Percentiles rank a stretch among this genome's conserved stretches.
phyloP scores from a whole-genome alignment of 148 eudicot species.

The Agrostemma githago region DNA sequence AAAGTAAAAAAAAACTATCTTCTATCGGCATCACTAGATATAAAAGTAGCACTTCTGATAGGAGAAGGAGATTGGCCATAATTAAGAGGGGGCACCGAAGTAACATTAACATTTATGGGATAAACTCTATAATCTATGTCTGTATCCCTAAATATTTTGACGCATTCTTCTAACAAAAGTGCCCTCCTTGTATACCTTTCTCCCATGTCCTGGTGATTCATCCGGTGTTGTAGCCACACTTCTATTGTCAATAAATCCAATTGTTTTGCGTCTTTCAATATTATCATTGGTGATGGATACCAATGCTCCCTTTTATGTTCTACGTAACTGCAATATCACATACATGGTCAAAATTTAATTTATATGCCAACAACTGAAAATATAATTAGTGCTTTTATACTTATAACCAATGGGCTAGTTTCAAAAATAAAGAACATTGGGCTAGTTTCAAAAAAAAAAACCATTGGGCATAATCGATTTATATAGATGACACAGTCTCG shows the following conservation, averaged over 20 bases:
- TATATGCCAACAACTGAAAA: too few relatives aligned
- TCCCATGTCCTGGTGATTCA: slow-evolving; percentile 69
- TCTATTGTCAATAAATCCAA: slow-evolving; percentile 38
- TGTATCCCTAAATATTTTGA: slow-evolving; percentile 49
- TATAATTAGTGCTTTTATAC: too few relatives aligned
- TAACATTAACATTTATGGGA: slow-evolving; percentile 47
- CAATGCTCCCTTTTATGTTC: slow-evolving; percentile 70
- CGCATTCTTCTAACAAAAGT: slow-evolving; percentile 54
- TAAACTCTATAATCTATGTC: slow-evolving; percentile 55
- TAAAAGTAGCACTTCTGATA: slow-evolving; percentile 20
- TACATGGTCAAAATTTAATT: neutral
- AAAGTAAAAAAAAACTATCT: neutral
- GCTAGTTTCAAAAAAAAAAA: too few relatives aligned
- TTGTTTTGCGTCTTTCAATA: slow-evolving; percentile 43
- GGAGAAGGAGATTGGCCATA: slow-evolving; percentile 29
- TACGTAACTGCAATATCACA: slow-evolving; percentile 38
- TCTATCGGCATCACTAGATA: neutral
- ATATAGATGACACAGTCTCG: neutral
- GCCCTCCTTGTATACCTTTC: slow-evolving; percentile 53
- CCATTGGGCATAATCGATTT: too few relatives aligned
- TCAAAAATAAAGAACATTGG: too few relatives aligned
- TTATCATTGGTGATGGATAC: slow-evolving; percentile 47
- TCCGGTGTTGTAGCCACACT: slow-evolving; percentile 61
- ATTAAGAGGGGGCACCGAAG: slow-evolving; percentile 33
- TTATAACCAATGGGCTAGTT: too few relatives aligned